Conservation (phyloP, 805 yeast genomes). For the Candida krabiensis region DNA sequence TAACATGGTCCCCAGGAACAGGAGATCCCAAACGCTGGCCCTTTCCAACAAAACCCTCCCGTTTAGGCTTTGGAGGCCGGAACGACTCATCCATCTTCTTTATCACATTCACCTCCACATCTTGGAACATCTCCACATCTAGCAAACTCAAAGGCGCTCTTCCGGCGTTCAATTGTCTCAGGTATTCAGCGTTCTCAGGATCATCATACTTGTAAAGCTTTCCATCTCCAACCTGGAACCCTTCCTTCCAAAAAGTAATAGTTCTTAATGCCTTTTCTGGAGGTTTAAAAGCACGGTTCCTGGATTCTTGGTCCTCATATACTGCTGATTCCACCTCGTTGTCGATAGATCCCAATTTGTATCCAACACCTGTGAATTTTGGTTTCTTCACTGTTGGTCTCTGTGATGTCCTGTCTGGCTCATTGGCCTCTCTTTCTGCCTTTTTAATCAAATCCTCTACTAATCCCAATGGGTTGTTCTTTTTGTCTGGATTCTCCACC, state of each 20-base stretch:
- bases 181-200: slow-evolving; percentile 77
- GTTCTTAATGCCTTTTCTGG: slow-evolving; percentile 66
- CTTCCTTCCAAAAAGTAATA: slow-evolving; percentile 94
- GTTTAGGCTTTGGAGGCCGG: slow-evolving; percentile 46
- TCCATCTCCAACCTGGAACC: slow-evolving; percentile 94
- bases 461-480: slow-evolving; percentile 39
- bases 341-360: slow-evolving; percentile 49
- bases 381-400: slow-evolving; percentile 26
- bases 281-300: slow-evolving; percentile 9
- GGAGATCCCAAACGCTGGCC: slow-evolving; percentile 92
- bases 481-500: slow-evolving; percentile 66
- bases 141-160: slow-evolving; percentile 85
- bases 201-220: slow-evolving; percentile 84
- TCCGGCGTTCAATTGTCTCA: slow-evolving; percentile 82
- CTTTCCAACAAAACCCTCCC: slow-evolving; percentile 66
- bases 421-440: slow-evolving; percentile 63
- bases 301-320: slow-evolving; percentile 32
- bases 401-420: slow-evolving; percentile 37
- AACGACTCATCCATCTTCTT: slow-evolving; percentile 81
- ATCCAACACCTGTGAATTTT: slow-evolving; percentile 51
- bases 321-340: slow-evolving; percentile 33
- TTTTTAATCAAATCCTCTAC: slow-evolving; percentile 62
- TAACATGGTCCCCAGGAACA: slow-evolving; percentile 63
- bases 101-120: slow-evolving; percentile 86
- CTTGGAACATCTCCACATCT: slow-evolving; percentile 86